Evolutionary conservation across 2,329 filamentous ascomycete genomes (phyloP).

Genomic region (Aspergillus melleus): DNA sequence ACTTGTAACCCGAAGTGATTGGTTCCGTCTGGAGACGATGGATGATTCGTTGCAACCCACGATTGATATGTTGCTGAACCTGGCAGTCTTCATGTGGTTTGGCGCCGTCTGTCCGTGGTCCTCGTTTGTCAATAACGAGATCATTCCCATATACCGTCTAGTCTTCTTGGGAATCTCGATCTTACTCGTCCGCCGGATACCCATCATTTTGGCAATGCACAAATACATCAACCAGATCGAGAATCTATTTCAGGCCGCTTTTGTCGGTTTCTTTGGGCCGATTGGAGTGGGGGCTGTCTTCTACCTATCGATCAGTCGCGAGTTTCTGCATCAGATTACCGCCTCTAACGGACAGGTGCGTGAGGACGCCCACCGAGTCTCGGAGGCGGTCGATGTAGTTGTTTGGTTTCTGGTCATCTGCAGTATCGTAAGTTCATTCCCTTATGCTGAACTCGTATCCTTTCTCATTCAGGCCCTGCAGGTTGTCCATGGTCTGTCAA

Average conservation of each 20-base stretch:
- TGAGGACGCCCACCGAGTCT: constrained; percentile 64
- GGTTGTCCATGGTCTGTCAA: constrained; percentile 79
- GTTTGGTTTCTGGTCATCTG: constrained; percentile 86
- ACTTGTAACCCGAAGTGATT: constrained; percentile 57
- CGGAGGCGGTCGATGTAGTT: constrained; percentile 67
- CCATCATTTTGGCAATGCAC: constrained; percentile 72
- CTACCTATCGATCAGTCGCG: constrained; percentile 78
- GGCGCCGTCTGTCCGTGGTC: constrained; percentile 82
- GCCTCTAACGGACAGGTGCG: constrained; percentile 60
- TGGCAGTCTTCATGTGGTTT: constrained; percentile 87
- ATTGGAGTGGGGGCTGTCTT: constrained; percentile 90
- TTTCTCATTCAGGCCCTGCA: constrained; percentile 26
- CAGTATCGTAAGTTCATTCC: constrained; percentile 63
- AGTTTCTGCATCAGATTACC: constrained; percentile 65
- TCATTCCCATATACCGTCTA: constrained; percentile 73
- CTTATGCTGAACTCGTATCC: not conserved
- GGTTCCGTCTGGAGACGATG: constrained; percentile 84
- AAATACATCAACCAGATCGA: constrained; percentile 78
- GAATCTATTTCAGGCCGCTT: constrained; percentile 70
- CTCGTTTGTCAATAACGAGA: constrained; percentile 63
- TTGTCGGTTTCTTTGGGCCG: constrained; percentile 90
- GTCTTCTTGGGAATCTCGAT: constrained; percentile 73
- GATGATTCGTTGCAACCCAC: constrained; percentile 94
- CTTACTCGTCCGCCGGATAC: constrained; percentile 73
- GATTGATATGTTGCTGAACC: constrained; percentile 91